Evolutionary conservation across 352 stramenopile genomes (phyloP).

Genomic region (Globisporangium ultimum): DNA sequence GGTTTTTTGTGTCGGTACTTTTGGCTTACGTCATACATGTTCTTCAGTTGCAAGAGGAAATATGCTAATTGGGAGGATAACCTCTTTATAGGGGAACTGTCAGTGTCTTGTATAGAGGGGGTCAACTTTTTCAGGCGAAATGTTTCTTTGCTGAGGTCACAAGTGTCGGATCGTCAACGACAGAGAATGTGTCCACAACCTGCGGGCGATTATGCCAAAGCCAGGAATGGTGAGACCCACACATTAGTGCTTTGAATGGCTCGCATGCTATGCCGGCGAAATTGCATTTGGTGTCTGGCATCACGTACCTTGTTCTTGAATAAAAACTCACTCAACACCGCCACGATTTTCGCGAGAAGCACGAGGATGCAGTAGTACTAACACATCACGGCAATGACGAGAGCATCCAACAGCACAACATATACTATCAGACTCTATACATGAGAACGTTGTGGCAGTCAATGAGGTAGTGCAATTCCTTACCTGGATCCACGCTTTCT

Average conservation of each 20-base stretch:
- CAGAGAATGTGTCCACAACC: slow-evolving; percentile 28
- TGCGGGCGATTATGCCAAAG: slow-evolving; percentile 1
- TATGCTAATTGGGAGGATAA: not conserved
- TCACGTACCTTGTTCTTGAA: slow-evolving; percentile 34
- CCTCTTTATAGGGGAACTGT: not conserved
- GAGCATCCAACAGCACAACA: not conserved
- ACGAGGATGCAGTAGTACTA: slow-evolving; percentile 52
- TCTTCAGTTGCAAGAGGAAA: not conserved
- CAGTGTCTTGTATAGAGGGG: not conserved
- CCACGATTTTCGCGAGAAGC: slow-evolving; percentile 25
- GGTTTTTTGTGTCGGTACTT: too few species aligned
- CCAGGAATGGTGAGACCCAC: too few species aligned
- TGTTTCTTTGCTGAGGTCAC: slow-evolving; percentile 7
- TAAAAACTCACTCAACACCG: slow-evolving; percentile 32
- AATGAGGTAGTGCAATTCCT: not conserved
- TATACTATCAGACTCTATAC: too few species aligned
- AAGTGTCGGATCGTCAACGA: slow-evolving; percentile 23
- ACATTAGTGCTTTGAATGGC: too few species aligned
- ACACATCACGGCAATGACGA: not conserved
- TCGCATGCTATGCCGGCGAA: too few species aligned
- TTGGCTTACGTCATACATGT: not conserved
- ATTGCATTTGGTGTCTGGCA: not conserved
- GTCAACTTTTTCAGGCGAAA: not conserved
- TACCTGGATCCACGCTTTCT: slow-evolving; percentile 71
- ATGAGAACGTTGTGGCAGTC: too few species aligned